phyloP scores from a whole-genome alignment of 768 basidiomycete genomes.

The Pleurotus platypus region DNA sequence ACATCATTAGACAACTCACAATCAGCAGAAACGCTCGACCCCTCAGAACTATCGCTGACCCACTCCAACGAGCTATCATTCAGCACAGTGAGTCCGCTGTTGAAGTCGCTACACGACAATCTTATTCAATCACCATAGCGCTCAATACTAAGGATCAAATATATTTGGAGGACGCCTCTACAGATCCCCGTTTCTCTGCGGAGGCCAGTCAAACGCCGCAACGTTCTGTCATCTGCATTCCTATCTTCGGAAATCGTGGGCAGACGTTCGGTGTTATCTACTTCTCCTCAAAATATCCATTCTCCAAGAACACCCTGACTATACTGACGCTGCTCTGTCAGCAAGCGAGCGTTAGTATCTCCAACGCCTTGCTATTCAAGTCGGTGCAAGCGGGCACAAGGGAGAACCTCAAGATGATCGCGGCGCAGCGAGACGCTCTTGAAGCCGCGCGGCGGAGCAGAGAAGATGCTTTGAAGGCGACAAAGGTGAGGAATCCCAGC shows the following conservation, averaged over 20 bases:
- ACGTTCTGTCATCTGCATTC: constrained; percentile 64
- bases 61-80: constrained; percentile 64
- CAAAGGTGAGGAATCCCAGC: constrained; percentile 42
- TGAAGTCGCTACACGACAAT: background rate
- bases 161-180: constrained; percentile 55
- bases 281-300: constrained; percentile 61
- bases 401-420: constrained; percentile 76
- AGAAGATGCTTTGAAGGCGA: constrained; percentile 71
- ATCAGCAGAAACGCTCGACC: constrained; percentile 52
- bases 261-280: constrained; percentile 75
- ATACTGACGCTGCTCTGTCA: constrained; percentile 64
- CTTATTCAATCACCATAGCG: constrained; percentile 30
- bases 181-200: constrained; percentile 65
- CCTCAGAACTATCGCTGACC: constrained; percentile 54
- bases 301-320: constrained; percentile 56
- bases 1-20: background rate
- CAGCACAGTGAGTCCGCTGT: constrained; percentile 47
- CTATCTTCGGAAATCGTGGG: constrained; percentile 71
- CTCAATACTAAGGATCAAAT: constrained; percentile 64
- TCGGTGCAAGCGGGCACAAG: constrained; percentile 72
- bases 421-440: constrained; percentile 64
- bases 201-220: constrained; percentile 60
- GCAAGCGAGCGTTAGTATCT: constrained; percentile 73
- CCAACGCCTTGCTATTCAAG: constrained; percentile 71
- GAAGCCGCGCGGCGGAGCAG: constrained; percentile 68